Conservation (phyloP, 768 basidiomycete species). For the Arthromyces matolae region DNA sequence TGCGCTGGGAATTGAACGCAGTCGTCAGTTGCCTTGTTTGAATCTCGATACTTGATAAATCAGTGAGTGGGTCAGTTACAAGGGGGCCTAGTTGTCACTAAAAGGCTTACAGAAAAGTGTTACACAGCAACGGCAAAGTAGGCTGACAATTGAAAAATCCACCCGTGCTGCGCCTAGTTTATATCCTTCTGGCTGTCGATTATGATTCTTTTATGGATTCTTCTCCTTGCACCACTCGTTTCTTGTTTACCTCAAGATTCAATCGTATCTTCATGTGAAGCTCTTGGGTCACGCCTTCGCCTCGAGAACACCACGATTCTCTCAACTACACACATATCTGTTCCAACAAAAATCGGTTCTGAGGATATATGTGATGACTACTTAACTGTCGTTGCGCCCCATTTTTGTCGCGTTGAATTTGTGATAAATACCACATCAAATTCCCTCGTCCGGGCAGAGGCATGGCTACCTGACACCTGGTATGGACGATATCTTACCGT, state of each 20-base stretch:
- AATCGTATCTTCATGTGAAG: no score
- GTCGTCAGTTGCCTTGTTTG: no score
- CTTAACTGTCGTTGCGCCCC: not conserved
- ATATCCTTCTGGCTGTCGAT: no score
- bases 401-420: conserved; percentile 9
- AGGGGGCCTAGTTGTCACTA: no score
- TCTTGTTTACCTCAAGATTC: conserved; percentile 1
- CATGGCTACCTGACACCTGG: conserved; percentile 13
- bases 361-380: not conserved
- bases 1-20: no score
- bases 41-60: no score
- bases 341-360: not conserved
- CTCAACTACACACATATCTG: conserved; percentile 3
- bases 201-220: no score
- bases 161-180: no score
- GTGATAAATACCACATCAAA: conserved; percentile 5
- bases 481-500: conserved; percentile 8
- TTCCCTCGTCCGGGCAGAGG: conserved; percentile 2
- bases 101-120: no score
- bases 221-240: not conserved
- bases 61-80: no score
- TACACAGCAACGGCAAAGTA: no score
- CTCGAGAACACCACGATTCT: conserved; percentile 5
- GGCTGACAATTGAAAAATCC: no score
- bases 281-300: not conserved